Evolutionary conservation across 352 stramenopile species (phyloP), one percentile per base, ranked within the genome.

Genomic region (Pythium chondricola): DNA sequence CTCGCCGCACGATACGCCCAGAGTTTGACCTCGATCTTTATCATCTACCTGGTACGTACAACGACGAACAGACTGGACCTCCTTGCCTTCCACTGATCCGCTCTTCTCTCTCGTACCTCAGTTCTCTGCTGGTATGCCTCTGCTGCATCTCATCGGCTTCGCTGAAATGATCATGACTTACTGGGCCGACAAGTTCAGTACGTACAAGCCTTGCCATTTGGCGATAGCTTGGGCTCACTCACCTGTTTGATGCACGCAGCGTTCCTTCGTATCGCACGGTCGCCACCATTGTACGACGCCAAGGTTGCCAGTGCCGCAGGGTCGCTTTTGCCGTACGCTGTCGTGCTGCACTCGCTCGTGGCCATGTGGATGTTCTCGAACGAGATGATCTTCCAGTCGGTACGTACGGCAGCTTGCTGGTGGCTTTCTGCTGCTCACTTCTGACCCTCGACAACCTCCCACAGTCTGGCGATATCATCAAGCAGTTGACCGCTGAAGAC

Each of bases 291-390:
- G 7, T 88, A 89, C 40, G 78, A 89, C 41, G 75, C 64, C 42
- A 81, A 85, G 38, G 71, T 92, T 22, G 78, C 81, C 1, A 61
- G 42, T 0, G 73, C 76, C 6, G 71, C 74, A 0, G 78, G 74
- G 1, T 75, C 56, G 5, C 27, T 93, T 22, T 65, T 93, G 31
- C 81, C 78, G 14, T 90, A 85, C 55, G 82, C 82, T 7, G 74
- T 90, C 24, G 22, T 93, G 11, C 52, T 88, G 24, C 82, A 90
- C 52, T 85, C 69, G 29, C 54, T 90, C 20, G 53, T 90, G 10
- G 78, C 72, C 1, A 72, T 93, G 64, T 93, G 82, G 82, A 89
- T 93, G 82, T 90, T 87, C 50, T 93, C 82, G 20, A 93, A 93
- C 57, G 67, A 74, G n/a, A 61, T 67, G 44, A 90, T 93, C 51